phyloP scores from a whole-genome alignment of 495 filamentous ascomycete genomes.

The Aspergillus leporis region DNA sequence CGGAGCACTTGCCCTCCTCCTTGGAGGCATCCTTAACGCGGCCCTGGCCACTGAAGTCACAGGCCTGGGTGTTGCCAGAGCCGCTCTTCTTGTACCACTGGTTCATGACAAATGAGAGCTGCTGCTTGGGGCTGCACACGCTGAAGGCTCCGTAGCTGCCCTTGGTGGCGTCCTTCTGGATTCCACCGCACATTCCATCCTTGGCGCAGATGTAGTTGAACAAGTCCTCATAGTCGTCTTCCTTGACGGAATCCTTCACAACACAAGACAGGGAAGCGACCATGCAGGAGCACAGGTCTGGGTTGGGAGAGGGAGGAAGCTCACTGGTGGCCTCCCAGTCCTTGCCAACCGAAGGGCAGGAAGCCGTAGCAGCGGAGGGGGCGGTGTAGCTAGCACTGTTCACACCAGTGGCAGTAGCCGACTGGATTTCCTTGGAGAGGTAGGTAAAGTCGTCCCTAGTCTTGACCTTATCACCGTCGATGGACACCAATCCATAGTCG shows the following conservation, averaged over 20 bases:
- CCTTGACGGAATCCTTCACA: conserved; percentile 53
- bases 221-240: conserved; percentile 59
- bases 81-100: conserved; percentile 70
- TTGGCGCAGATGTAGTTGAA: conserved; percentile 74
- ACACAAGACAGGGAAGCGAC: conserved; percentile 68
- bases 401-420: conserved; percentile 64
- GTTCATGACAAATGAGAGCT: conserved; percentile 82
- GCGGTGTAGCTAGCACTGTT: conserved; percentile 63
- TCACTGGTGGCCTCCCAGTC: conserved; percentile 69
- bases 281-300: conserved; percentile 84
- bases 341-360: conserved; percentile 67
- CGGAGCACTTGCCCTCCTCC: conserved; percentile 51
- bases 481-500: conserved; percentile 80
- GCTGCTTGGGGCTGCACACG: conserved; percentile 78
- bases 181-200: conserved; percentile 63
- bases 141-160: conserved; percentile 86
- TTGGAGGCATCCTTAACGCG: conserved; percentile 44
- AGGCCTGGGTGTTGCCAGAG: conserved; percentile 53
- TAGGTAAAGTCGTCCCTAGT: conserved; percentile 73
- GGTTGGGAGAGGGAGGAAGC: conserved; percentile 85
- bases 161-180: conserved; percentile 63
- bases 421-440: conserved; percentile 70
- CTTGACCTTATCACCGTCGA: conserved; percentile 54
- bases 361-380: conserved; percentile 66
- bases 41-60: conserved; percentile 74